Evolutionary conservation across 352 stramenopile species (phyloP), one percentile per base, ranked within the genome.

Genomic region (Phytophthora pini): DNA sequence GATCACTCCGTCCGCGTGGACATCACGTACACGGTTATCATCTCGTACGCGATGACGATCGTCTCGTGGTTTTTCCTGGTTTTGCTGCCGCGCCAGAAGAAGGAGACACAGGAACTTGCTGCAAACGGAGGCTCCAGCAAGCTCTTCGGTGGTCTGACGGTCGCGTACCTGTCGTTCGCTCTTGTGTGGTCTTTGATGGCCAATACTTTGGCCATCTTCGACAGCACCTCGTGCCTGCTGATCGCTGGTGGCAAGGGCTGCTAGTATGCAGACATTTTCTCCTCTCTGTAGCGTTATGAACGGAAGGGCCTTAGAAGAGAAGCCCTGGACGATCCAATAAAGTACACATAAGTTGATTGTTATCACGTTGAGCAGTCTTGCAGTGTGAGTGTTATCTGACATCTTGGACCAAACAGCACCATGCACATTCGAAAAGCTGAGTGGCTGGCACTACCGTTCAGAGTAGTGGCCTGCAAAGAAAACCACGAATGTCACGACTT

Each of bases 221-320:
- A 74, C 17, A 67, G 61, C 27, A 85, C 76, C 12, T 79, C 64
- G 45, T 85, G 74, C 36, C 52, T 83, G 10, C 15, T 70, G 3
- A 78, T 86, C 61, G 77, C 66, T 24, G 77, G 74, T 34, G 77
- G 77, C 57, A 53, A 48, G 5, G 72, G 74, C 22, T 83, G 74
- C 50, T 79, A 74, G 48, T 12, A 32, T 6, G 20, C 27, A 11
- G 27, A 20, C 13, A 32, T 11, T 39, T 26, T 15, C 26, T 39
- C 38, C 10, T 46, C 32, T 17, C 29, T 61, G 46, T 57, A 64
- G 44, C n/a, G 61, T 65, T 53, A 62, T 69, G 53, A 64, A 58
- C 40, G 22, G n/a, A 53, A 53, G 54, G 46, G 45, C 54, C 61
- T 60, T 61, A 56, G 24, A 41, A 43, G 34, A 39, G 13, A 53